Percentiles rank a stretch among this genome's conserved stretches.
Conservation (phyloP, 148 eudicot genomes). For the Rheum nobile region DNA sequence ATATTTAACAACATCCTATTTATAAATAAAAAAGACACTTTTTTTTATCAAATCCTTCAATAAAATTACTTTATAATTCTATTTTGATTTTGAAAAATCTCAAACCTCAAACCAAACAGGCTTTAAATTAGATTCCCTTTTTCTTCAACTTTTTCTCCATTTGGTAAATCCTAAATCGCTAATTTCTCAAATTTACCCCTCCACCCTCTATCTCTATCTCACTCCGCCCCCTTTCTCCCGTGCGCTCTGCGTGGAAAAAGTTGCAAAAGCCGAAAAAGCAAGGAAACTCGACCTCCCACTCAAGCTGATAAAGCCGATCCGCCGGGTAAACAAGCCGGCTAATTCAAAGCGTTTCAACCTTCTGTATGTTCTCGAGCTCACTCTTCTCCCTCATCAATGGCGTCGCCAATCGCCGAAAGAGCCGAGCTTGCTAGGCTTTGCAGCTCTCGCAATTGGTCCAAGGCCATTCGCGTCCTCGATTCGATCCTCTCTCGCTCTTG, state of each 20-base stretch:
- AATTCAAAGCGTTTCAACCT: background rate
- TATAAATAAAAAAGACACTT: too few relatives aligned
- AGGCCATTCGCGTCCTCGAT: conserved; percentile 93
- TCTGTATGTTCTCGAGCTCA: background rate
- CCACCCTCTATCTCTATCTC: background rate
- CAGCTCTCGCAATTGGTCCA: conserved; percentile 82
- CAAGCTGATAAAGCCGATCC: background rate
- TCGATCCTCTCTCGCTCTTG: conserved; percentile 56
- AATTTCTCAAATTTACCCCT: background rate
- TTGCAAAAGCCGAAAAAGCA: background rate
- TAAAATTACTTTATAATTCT: too few relatives aligned
- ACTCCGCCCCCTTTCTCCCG: background rate
- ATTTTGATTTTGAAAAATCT: too few relatives aligned
- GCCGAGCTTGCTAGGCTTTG: conserved; percentile 76
- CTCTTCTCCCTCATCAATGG: conserved; percentile 27
- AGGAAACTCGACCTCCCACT: conserved; percentile 3
- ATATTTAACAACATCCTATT: too few relatives aligned
- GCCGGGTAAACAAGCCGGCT: background rate
- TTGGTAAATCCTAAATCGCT: background rate
- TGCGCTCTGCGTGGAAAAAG: background rate
- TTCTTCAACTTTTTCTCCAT: background rate
- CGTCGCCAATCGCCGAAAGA: conserved; percentile 47
- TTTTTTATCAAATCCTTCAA: too few relatives aligned
- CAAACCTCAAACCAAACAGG: background rate
- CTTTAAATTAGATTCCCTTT: background rate